These are phyloP conservation scores for Aulographum hederae DNA, from an alignment of 2,329 filamentous ascomycete species.

Conservation along the genomic window DNA sequence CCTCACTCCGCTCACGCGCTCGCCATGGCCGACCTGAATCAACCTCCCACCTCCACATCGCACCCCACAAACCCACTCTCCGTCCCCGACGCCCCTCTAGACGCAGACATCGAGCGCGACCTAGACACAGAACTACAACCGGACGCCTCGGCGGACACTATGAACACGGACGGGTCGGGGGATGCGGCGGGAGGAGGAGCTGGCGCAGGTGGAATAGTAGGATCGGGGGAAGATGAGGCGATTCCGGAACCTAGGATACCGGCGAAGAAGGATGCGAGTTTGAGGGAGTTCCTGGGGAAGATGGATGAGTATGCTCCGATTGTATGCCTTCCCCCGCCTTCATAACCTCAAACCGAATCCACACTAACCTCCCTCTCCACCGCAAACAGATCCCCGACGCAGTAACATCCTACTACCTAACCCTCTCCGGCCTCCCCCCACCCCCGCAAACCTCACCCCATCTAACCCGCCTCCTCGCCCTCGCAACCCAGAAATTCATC, in stretches of 20 bases:
- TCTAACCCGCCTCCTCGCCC: constrained; percentile 78
- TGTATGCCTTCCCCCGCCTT: constrained; percentile 33
- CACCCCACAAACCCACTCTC: too few relatives aligned
- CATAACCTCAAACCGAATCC: not conserved
- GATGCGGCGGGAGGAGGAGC: too few relatives aligned
- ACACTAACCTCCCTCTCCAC: not conserved
- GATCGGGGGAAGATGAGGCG: constrained; percentile 24
- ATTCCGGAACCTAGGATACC: constrained; percentile 45
- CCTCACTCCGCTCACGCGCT: too few relatives aligned
- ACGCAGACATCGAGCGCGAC: too few relatives aligned
- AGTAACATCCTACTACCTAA: constrained; percentile 96
- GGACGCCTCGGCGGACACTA: too few relatives aligned
- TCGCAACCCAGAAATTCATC: constrained; percentile 98
- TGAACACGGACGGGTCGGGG: too few relatives aligned
- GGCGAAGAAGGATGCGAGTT: constrained; percentile 74
- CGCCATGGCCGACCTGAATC: too few relatives aligned
- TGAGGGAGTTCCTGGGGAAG: constrained; percentile 84
- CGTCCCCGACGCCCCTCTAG: too few relatives aligned
- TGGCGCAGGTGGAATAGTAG: too few relatives aligned
- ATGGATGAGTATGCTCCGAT: constrained; percentile 99
- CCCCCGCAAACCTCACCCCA: constrained; percentile 80
- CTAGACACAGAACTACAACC: too few relatives aligned
- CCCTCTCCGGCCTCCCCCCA: constrained; percentile 81
- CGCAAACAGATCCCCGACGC: constrained; percentile 75
- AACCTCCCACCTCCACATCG: too few relatives aligned